Conservation (phyloP, 176 grass and related monocot species). For the Lolium multiflorum region DNA sequence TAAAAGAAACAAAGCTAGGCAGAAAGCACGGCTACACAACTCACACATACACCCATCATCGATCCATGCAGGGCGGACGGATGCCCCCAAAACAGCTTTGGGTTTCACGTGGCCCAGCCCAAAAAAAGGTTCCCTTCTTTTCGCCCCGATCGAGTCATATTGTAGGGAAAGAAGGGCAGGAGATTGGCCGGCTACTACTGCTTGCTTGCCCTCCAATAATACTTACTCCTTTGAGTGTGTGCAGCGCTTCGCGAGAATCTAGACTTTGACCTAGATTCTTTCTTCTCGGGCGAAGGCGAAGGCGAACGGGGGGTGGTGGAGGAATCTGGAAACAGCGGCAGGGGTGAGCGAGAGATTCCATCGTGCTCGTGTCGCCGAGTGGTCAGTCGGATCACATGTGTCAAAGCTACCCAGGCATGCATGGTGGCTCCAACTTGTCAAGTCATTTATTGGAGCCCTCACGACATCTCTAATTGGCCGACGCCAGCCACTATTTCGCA, state of each 20-base stretch:
- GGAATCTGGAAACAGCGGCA: constrained; percentile 40
- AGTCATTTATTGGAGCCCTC: constrained; percentile 7
- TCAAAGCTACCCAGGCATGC: not conserved
- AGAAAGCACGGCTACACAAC: constrained; percentile 16
- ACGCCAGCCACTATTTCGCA: too few relatives aligned
- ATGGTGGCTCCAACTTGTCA: constrained; percentile 27
- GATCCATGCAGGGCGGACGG: not conserved
- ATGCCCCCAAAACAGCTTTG: constrained; percentile 34
- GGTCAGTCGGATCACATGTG: constrained; percentile 38
- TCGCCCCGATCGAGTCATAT: constrained; percentile 46
- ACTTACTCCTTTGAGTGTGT: not conserved
- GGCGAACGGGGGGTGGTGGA: not conserved
- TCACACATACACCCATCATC: not conserved
- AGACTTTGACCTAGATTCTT: constrained; percentile 53
- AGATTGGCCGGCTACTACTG: constrained; percentile 32
- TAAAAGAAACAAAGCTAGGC: constrained; percentile 11
- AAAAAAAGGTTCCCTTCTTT: constrained; percentile 44
- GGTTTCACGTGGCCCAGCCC: constrained; percentile 46
- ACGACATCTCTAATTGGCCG: too few relatives aligned
- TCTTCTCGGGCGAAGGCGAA: not conserved
- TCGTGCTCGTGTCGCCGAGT: not conserved
- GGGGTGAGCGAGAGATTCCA: constrained; percentile 47
- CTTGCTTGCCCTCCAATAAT: constrained; percentile 29
- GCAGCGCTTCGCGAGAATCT: constrained; percentile 31
- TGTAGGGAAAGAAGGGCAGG: constrained; percentile 36